Percentiles rank a stretch among this genome's conserved stretches.
Evolutionary conservation across 768 basidiomycete species (phyloP).

Genomic region (Steccherinum ochraceum): DNA sequence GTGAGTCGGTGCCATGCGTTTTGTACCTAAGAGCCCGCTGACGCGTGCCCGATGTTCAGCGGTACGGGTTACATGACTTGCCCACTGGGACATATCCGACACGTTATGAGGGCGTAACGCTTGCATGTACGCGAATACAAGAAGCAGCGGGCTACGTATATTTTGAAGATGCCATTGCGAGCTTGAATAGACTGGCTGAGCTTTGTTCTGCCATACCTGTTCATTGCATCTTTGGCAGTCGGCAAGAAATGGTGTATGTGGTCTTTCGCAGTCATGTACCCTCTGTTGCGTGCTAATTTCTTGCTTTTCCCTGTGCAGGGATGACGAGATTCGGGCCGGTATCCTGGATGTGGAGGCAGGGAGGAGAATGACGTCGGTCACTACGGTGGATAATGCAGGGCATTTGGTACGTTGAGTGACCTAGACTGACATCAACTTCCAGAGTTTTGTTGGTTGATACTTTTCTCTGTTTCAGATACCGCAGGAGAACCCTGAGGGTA

Average conservation of each 20-base stretch:
- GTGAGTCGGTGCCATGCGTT: neutral
- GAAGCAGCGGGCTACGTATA: neutral
- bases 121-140: neutral
- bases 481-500: too few species aligned
- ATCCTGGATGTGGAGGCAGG: neutral
- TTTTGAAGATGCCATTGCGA: neutral
- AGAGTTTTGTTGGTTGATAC: too few species aligned
- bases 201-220: neutral
- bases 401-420: conserved; percentile 4
- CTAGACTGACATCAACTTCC: too few species aligned
- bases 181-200: neutral
- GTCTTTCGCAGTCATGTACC: neutral
- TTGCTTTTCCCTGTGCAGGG: neutral
- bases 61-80: neutral
- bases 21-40: neutral
- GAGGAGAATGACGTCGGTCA: neutral
- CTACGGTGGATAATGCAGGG: neutral
- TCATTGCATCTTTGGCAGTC: neutral
- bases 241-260: neutral
- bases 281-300: neutral
- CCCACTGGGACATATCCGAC: neutral
- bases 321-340: neutral
- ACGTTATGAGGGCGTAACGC: neutral
- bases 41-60: neutral
- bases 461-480: too few species aligned